phyloP scores from a whole-genome alignment of 257 asterid species.

The Eucommia ulmoides region DNA sequence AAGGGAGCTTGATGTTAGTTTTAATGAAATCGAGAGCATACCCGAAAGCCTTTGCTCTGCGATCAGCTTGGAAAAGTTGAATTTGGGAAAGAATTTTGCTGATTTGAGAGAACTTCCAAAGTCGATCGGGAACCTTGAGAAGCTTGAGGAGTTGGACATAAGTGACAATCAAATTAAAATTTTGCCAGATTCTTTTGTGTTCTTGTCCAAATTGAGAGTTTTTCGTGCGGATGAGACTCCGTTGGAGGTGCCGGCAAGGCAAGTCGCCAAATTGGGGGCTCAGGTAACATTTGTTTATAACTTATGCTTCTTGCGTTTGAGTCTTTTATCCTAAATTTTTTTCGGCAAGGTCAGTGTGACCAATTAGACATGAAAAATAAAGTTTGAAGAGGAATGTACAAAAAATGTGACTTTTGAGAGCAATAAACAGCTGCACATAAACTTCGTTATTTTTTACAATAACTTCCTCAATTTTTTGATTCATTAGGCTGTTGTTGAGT shows the following conservation, averaged over 20 bases:
- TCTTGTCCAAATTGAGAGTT: constrained; percentile 32
- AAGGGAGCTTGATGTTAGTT: constrained; percentile 66
- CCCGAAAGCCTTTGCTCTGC: constrained; percentile 54
- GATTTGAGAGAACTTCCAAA: constrained; percentile 62
- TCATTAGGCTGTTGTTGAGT: constrained; percentile 50
- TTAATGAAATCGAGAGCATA: constrained; percentile 64
- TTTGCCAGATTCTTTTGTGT: constrained; percentile 68
- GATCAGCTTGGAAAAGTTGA: constrained; percentile 31
- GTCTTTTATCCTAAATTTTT: too few species aligned
- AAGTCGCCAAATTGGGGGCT: constrained; percentile 40
- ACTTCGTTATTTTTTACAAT: constrained; percentile 1
- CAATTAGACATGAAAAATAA: too few species aligned
- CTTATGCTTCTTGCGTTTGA: neutral
- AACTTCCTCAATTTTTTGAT: constrained; percentile 5
- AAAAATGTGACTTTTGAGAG: too few species aligned
- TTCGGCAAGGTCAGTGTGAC: too few species aligned
- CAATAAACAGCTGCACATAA: too few species aligned
- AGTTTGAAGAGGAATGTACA: too few species aligned
- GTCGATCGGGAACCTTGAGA: constrained; percentile 53
- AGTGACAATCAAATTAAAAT: constrained; percentile 50
- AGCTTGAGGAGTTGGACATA: constrained; percentile 74
- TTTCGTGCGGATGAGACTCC: constrained; percentile 60
- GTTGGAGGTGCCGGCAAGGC: constrained; percentile 60
- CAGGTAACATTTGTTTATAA: constrained; percentile 26
- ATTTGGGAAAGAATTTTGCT: constrained; percentile 60